These are phyloP conservation scores for Hypoxylon sp. DNA, from an alignment of 2,329 filamentous ascomycete genomes.

Conservation along the genomic window DNA sequence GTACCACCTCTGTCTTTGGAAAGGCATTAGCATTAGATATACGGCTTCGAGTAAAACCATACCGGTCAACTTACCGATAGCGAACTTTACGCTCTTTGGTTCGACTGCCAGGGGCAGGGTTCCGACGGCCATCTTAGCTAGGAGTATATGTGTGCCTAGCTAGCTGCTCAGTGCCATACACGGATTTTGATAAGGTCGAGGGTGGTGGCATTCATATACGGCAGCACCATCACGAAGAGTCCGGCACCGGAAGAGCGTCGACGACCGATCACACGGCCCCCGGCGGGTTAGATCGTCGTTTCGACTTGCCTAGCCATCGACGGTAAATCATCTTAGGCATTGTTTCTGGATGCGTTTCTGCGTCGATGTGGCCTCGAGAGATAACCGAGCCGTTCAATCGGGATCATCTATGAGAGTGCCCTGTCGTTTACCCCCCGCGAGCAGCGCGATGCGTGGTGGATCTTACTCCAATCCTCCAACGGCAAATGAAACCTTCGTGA, in stretches of 20 bases:
- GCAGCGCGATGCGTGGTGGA: slow-evolving; percentile 6
- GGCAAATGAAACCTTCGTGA: neutral
- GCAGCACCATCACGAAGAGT: slow-evolving; percentile 19
- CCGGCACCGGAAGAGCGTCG: slow-evolving; percentile 25
- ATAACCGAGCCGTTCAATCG: slow-evolving; percentile 8
- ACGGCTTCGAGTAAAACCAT: neutral
- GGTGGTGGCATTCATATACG: slow-evolving; percentile 22
- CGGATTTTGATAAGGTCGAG: slow-evolving; percentile 16
- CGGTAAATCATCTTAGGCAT: slow-evolving; percentile 18
- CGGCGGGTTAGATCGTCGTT: slow-evolving; percentile 21
- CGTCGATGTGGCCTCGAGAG: neutral
- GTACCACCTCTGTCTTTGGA: slow-evolving; percentile 34
- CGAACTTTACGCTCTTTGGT: slow-evolving; percentile 34
- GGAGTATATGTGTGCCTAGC: neutral
- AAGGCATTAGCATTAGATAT: slow-evolving; percentile 21
- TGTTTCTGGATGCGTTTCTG: neutral
- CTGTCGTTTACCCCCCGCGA: neutral
- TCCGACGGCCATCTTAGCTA: slow-evolving; percentile 29
- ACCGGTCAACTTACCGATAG: slow-evolving; percentile 31
- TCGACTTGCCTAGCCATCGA: slow-evolving; percentile 21
- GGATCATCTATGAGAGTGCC: neutral
- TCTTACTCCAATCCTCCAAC: slow-evolving; percentile 1
- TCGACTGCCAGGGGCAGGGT: slow-evolving; percentile 17
- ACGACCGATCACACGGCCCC: slow-evolving; percentile 11
- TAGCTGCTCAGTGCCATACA: slow-evolving; percentile 6